Base-by-base conservation (phyloP, 352 stramenopile genomes). In the Phytophthora cactorum region DNA sequence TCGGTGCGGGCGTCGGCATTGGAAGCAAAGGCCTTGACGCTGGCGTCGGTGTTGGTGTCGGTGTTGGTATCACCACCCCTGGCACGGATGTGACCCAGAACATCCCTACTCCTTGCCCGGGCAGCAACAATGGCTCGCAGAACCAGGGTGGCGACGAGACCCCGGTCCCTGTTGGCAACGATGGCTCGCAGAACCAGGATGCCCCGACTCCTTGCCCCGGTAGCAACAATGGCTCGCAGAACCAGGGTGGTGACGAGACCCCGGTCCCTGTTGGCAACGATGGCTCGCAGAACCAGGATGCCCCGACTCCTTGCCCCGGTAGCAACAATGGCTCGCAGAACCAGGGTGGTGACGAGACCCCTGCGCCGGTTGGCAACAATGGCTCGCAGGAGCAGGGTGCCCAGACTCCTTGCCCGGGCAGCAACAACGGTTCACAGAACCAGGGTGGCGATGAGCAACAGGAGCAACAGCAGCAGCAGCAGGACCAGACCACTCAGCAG, bases 401-500 rank as follows among this genome's bases (percentile, higher is more conserved):
- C 32, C 31, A 32, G 50, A 56, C 50, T 17, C 50, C 50, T 8
- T 56, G 50, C 25, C 54, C 44, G 11, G 49, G 39, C 38, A 66
- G 38, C 50, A 68, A 58, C 61, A 63, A 34, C 2, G 52, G 31
- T n/a, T 61, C 60, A 25, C 36, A 63, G 46, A 45, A 28, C n/a
- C 31, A 57, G 5, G 46, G 36, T 32, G 39, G 46, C 38, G 43
- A 31, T 25, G 25, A 59, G 36, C 12, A 39, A 9, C 34, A 39
- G 2, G 6, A 59, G 28, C 36, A 65, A 22, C 46, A 58, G 12
- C 51, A 57, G 32, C n/a, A 62, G 31, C n/a, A 51, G 27, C 41
- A 59, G 38, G 49, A 64, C 27, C 34, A 63, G 39, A 60, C 59
- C 15, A 63, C 63, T 41, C 59, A 63, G 32, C 49, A 58, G 51